Evolutionary conservation across 139 green algal species (phyloP), one percentile per base, ranked within the genome.

Genomic region (Edaphochlamys debaryana): DNA sequence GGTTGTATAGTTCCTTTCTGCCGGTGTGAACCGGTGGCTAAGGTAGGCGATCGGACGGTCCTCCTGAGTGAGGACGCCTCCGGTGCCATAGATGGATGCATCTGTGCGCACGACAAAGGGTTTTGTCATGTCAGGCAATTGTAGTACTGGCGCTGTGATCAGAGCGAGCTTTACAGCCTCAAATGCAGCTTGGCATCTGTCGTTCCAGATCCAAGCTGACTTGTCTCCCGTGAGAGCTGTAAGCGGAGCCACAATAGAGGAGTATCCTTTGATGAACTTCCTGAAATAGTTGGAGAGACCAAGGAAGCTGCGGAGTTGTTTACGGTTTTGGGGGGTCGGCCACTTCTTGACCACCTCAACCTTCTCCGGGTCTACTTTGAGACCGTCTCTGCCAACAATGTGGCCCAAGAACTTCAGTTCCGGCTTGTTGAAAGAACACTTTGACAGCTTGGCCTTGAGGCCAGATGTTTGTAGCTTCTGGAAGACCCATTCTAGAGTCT

Each of bases 401-500:
- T 88, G 79, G 1, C 86, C 86, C 0, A 90, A 36, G 50, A 85
- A 92, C 17, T 82, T 34, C 0, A n/a, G n/a, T n/a, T n/a, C n/a
- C n/a, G n/a, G n/a, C n/a, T n/a, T n/a, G n/a, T n/a, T n/a, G n/a
- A n/a, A 92, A 22, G 11, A 23, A 72, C 91, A 94, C 54, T 94
- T 94, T 7, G 42, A 67, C 1, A 79, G 29, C 34, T 90, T 93
- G 27, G 69, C 86, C 45, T 87, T 86, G 0, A 94, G 50, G 0
- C 88, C 40, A 6, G 85, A 7, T 20, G 90, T 25, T 0, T 41
- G 58, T 6, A 95, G 63, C 3, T 68, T 34, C 11, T 90, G 13
- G 19, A 95, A 62, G 0, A 94, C 87, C 2, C 56, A 22, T n/a
- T 70, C 13, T 0, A 95, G 34, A 62, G 95, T 90, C 11, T 86